Base-by-base conservation (phyloP, 2,329 filamentous ascomycete genomes). In the Hypoxylon sp. region DNA sequence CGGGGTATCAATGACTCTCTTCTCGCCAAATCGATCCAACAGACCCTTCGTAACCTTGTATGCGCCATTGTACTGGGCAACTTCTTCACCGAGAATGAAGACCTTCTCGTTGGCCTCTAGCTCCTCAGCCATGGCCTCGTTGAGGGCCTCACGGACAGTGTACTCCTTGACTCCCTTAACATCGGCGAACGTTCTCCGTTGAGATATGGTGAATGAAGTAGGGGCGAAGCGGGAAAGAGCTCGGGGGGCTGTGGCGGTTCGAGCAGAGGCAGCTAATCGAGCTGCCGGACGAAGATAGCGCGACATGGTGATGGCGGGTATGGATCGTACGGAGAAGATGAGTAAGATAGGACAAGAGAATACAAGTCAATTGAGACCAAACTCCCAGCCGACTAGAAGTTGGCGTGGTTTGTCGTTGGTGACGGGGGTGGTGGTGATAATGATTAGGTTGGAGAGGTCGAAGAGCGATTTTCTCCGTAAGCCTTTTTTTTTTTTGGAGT, bases 11-110 rank as follows among this genome's bases (percentile, higher is more conserved):
- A 99, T 99, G 76, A 99, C 92, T 81, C 96, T 90, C 89, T 95
- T 97, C 71, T 97, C 94, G 77, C 96, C 96, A 81, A 99, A 99
- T 78, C 95, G 92, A 85, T 99, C 96, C 78, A 98, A 84, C 72
- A 99, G 90, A 75, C 96, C 96, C 87, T 97, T 98, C 78, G 96
- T 99, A 80, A 99, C 95, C 86, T 99, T 99, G 90, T 99, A 99
- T 80, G 95, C 95, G 87, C 96, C 96, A 83, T 99, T 99, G 87
- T 99, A 99, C 85, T 99, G 96, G 78, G 96, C 96, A 79, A 99
- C 96, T 86, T 99, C 96, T 87, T 99, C 96, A 78, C 96, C 96
- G 66, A 99, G 83, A 75, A 99, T 85, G 82, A 98, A 99, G 76
- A 98, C 94, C 87, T 98, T 98, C 72, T 91, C 87, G 84, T 99